Evolutionary conservation across 2,329 filamentous ascomycete genomes (phyloP).

Genomic region (Fusarium marasasianum): DNA sequence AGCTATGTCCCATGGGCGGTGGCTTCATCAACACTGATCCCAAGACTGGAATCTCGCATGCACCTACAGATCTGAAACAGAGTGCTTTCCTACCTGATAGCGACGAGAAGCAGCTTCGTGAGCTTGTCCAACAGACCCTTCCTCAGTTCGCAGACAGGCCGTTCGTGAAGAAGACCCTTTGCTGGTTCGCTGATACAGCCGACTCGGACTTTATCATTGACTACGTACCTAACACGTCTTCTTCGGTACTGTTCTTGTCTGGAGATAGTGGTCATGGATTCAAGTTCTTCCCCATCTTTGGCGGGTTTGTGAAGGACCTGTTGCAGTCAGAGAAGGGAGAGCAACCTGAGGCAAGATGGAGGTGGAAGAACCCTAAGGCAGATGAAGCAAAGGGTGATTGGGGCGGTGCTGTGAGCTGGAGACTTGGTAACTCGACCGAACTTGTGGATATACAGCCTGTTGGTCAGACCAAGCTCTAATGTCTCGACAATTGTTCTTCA

Average conservation of each 20-base stretch:
- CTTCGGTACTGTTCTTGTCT: conserved; percentile 58
- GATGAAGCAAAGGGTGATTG: conserved; percentile 34
- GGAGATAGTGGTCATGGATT: conserved; percentile 71
- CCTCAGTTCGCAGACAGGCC: conserved; percentile 63
- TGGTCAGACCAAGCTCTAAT: conserved; percentile 11
- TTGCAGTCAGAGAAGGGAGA: conserved; percentile 49
- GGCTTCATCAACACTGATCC: conserved; percentile 60
- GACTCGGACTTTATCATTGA: conserved; percentile 71
- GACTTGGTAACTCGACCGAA: conserved; percentile 46
- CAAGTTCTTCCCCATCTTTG: conserved; percentile 70
- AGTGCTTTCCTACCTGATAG: conserved; percentile 60
- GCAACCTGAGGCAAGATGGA: conserved; percentile 59
- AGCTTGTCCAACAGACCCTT: conserved; percentile 61
- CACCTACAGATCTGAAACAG: conserved; percentile 40
- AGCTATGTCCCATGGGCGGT: conserved; percentile 67
- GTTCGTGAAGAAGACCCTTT: conserved; percentile 65
- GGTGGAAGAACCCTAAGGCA: conserved; percentile 55
- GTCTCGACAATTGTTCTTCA: rapidly evolving
- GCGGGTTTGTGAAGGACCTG: conserved; percentile 61
- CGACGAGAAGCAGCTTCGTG: conserved; percentile 63
- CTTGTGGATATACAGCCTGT: conserved; percentile 32
- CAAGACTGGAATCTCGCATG: conserved; percentile 52
- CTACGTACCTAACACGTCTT: conserved; percentile 60
- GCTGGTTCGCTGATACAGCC: conserved; percentile 70
- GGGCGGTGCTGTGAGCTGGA: conserved; percentile 50